Evolutionary conservation across 1,284 basidiomycete species (phyloP), one percentile per base, ranked within the genome.

Genomic region (Pyrrhoderma noxium): DNA sequence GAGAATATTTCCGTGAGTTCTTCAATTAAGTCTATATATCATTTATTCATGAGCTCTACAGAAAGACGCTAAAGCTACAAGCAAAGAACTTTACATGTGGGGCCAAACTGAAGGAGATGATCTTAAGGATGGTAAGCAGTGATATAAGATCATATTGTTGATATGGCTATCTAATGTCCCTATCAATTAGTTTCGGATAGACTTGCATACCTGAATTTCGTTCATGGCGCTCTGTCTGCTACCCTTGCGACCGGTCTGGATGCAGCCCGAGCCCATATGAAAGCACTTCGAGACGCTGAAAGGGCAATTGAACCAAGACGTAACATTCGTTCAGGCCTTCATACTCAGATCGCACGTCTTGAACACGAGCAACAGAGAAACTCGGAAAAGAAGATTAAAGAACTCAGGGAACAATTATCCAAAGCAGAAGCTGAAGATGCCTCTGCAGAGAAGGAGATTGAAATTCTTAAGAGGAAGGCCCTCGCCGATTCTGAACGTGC

Each of bases 21-120:
- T 27, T 36, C 21, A 4, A 7, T 7, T 31, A 44, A 9, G 19
- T 4, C 7, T 44, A 21, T 16, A 5, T 21, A 4, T 21, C n/a
- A 18, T 9, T 25, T 49, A 39, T 8, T 43, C 14, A 18, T 25
- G 19, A 22, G 5, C 9, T 31, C 34, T 7, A 13, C 18, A 49
- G 48, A 75, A 81, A 57, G 80, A 88, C 60, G 62, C 73, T 5
- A 83, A 88, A 61, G 69, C 76, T 0, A 78, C 83, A 61, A 86
- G 83, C 72, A 90, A 89, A 65, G 87, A 89, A 57, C 67, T 89
- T 34, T 90, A 86, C 59, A 77, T 75, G 27, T 90, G 87, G 87
- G 87, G 87, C 8, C 86, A 89, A 63, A 59, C 62, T 1, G 82
- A 89, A 59, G 65, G 67, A 2, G 71, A 75, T 25, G 87, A 90